These are phyloP conservation scores for Ampelomyces quisqualis DNA, from an alignment of 2,329 filamentous ascomycete species.

Conservation along the genomic window DNA sequence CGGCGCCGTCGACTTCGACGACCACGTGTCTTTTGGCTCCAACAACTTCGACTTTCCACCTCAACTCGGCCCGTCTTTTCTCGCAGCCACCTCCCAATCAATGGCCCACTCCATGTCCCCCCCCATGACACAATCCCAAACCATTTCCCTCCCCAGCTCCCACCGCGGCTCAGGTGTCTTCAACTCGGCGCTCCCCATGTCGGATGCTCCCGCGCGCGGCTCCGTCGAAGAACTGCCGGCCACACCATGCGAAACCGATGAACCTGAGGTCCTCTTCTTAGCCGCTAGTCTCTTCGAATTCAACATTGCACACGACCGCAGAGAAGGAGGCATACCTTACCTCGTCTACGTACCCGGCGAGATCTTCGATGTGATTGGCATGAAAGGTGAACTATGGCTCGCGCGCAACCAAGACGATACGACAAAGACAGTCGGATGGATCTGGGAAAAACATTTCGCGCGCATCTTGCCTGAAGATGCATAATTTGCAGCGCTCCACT, in stretches of 20 bases:
- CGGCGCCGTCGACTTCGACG: constrained; percentile 30
- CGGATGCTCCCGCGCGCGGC: constrained; percentile 53
- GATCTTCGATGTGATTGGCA: constrained; percentile 71
- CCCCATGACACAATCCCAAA: constrained; percentile 21
- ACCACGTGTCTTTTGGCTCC: constrained; percentile 16
- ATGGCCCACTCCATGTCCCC: constrained; percentile 20
- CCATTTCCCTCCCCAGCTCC: constrained; percentile 29
- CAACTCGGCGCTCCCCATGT: constrained; percentile 81
- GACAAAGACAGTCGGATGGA: constrained; percentile 81
- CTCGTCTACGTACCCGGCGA: constrained; percentile 94
- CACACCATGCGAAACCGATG: constrained; percentile 50
- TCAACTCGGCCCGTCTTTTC: constrained; percentile 32
- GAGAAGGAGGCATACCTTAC: constrained; percentile 94
- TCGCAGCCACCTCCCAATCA: constrained; percentile 21
- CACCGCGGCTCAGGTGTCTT: constrained; percentile 73
- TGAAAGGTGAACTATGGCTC: constrained; percentile 97
- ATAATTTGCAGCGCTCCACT: constrained; percentile 8
- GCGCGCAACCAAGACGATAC: constrained; percentile 95
- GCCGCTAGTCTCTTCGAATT: constrained; percentile 96
- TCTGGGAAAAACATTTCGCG: constrained; percentile 96
- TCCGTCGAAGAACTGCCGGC: constrained; percentile 27
- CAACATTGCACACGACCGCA: constrained; percentile 88
- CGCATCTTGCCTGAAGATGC: constrained; percentile 43
- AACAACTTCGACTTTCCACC: constrained; percentile 29
- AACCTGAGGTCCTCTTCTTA: constrained; percentile 79